Percentiles rank a stretch among this genome's conserved stretches.
Conservation (phyloP, 1,139 yeast genomes). For the Geotrichum candidum region DNA sequence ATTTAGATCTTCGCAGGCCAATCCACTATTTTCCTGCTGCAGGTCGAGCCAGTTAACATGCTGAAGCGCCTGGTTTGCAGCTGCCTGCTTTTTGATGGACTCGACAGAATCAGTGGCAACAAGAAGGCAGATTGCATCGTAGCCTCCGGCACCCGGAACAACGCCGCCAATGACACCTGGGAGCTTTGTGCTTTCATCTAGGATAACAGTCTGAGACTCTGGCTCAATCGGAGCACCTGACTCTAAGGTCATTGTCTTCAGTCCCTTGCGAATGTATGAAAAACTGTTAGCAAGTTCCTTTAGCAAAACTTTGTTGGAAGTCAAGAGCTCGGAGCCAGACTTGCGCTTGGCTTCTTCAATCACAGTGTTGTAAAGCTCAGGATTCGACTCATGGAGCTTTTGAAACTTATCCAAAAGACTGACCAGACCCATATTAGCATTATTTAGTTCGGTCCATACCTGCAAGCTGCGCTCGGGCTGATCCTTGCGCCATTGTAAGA, state of each 20-base stretch:
- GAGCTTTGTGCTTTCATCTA: slow-evolving; percentile 53
- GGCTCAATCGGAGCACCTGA: slow-evolving; percentile 93
- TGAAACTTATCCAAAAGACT: slow-evolving; percentile 42
- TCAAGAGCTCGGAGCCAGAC: slow-evolving; percentile 21
- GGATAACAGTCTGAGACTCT: slow-evolving; percentile 56
- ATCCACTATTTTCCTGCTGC: slow-evolving; percentile 33
- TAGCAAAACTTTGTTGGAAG: slow-evolving; percentile 16
- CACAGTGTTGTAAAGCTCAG: slow-evolving; percentile 16
- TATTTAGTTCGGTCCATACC: slow-evolving; percentile 52
- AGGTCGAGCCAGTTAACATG: slow-evolving; percentile 34
- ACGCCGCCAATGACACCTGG: slow-evolving; percentile 88
- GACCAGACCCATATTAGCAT: slow-evolving; percentile 55
- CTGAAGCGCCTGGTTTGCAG: slow-evolving; percentile 23
- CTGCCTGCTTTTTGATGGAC: slow-evolving; percentile 37
- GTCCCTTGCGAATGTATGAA: slow-evolving; percentile 45
- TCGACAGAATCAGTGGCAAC: slow-evolving; percentile 47
- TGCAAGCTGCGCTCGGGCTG: slow-evolving; percentile 47
- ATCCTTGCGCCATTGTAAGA: slow-evolving; percentile 59
- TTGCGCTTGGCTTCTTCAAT: slow-evolving; percentile 12
- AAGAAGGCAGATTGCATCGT: slow-evolving; percentile 79
- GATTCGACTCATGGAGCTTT: slow-evolving; percentile 23
- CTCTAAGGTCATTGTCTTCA: slow-evolving; percentile 53
- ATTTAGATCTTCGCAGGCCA: slow-evolving; percentile 23
- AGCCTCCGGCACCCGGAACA: slow-evolving; percentile 98
- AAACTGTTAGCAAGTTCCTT: slow-evolving; percentile 33